Conservation (phyloP, 495 filamentous ascomycete genomes). For the Neurospora africana region DNA sequence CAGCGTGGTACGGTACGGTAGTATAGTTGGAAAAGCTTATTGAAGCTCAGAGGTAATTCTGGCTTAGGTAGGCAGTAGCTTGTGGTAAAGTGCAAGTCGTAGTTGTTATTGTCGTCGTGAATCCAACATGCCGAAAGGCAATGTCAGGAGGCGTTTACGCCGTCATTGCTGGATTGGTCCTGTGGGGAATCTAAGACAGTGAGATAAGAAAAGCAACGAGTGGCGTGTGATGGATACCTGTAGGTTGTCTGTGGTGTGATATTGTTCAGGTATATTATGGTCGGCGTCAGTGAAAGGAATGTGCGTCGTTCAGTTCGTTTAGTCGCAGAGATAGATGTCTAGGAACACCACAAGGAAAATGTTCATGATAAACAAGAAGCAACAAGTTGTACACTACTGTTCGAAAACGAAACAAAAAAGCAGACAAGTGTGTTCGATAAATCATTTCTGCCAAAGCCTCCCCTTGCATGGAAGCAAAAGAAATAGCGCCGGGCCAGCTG, state of each 20-base stretch:
- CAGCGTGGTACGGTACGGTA: not conserved
- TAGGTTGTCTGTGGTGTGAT: not conserved
- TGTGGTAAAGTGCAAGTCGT: not conserved
- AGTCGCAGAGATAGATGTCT: not conserved
- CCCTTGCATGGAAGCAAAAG: not conserved
- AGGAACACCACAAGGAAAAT: not conserved
- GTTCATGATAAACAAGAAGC: not conserved
- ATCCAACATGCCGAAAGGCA: not conserved
- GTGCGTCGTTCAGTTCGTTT: not conserved
- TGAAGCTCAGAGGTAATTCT: not conserved
- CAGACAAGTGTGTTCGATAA: not conserved
- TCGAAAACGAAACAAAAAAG: not conserved
- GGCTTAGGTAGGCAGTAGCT: not conserved
- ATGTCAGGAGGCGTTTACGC: not conserved
- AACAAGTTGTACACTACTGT: not conserved
- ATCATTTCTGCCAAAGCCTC: not conserved
- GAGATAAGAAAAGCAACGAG: not conserved
- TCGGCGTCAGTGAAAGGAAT: not conserved
- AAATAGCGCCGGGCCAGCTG: not conserved
- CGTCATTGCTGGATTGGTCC: not conserved
- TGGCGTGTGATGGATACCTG: not conserved
- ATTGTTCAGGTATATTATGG: not conserved
- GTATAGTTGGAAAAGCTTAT: not conserved
- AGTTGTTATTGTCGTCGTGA: not conserved
- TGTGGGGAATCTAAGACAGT: not conserved